Base-by-base conservation (phyloP, 148 eudicot genomes). In the Vaccinium darrowii region DNA sequence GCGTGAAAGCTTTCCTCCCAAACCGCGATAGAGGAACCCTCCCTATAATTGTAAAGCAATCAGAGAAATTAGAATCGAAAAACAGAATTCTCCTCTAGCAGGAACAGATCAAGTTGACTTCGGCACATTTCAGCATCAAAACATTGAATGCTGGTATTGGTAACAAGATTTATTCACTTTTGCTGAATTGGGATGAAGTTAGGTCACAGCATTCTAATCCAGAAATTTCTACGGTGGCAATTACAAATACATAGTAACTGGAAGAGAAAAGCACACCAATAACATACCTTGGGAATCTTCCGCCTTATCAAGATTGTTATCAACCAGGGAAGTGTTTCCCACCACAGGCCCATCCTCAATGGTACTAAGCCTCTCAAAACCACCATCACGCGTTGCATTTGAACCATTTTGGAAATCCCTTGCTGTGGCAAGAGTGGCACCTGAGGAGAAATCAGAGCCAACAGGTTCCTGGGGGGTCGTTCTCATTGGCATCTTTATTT, bases 391-490 rank as follows among this genome's bases (percentile, higher is more conserved):
- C 81, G 81, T 67, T 30, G 18, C 74, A 79, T 83, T 84, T 60
- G 84, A 78, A 82, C 80, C 86, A 84, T 90, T 86, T 56, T 82
- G 90, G 84, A 77, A 69, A 85, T 95, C 94, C 30, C 84, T 88
- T 11, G 84, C 69, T 16, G 87, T 88, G 7, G 92, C 89, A 86
- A 84, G 88, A 80, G 91, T 88, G 50, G 91, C 89, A 78, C 90
- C 94, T 30, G 93, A 91, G 53, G 93, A 89, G 88, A 90, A 92
- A 87, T 95, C 98, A 76, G 95, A 93, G 60, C 90, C 91, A 82
- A 93, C 83, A 82, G 93, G 89, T 83, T 94, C 98, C 75, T 91
- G 94, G 54, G 71, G 53, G 25, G 84, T 85, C 83, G 86, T 87
- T 87, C 77, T 76, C 13, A 88, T 57, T 69, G 92, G 86, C 87